Base-by-base conservation (phyloP, 306 rosid genomes). In the Vicia sativa region DNA sequence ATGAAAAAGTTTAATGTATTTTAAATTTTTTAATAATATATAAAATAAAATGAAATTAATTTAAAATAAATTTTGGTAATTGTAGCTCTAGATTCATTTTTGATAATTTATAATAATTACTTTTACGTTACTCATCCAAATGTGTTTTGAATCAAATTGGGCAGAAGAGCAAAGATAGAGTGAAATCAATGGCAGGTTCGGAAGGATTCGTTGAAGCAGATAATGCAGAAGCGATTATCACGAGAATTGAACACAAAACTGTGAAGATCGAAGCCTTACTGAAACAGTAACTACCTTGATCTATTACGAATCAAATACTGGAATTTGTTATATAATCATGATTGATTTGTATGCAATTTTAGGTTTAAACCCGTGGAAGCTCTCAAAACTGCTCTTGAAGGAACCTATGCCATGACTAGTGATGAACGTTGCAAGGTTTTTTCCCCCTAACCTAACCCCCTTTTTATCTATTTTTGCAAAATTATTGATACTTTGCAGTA, bases 361-460 rank as follows among this genome's bases (percentile, higher is more conserved):
- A 90, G 99, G 84, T 87, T 68, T 56, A 93, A 83, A 63, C 90
- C 87, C 1, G 89, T 93, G 13, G 96, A 93, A 81, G 96, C 99
- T 21, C 92, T 93, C 19, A 93, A 87, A 87, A 93, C 99, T 48
- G 99, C 99, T 1, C 96, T 93, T 23, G 99, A 93, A 85, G 97
- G 99, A 57, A 85, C 97, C 21, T 88, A 86, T 81, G 96, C 90
- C 62, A 85, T 83, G 73, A 88, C 91, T 77, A 64, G 84, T 49
- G 96, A 90, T 76, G 99, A 90, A 61, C 97, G 97, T 59, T 90
- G 99, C 96, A 93, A 90, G 99, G 89, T 84, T 65, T 68, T 75
- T 26, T 21, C 2, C 14, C 29, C 16, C n/a, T n/a, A n/a, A n/a
- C n/a, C n/a, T n/a, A n/a, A n/a, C n/a, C n/a, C n/a, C n/a, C n/a